Evolutionary conservation across 129 eudicot species (phyloP), one percentile per base, ranked within the genome.

Genomic region (Glebionis coronaria): DNA sequence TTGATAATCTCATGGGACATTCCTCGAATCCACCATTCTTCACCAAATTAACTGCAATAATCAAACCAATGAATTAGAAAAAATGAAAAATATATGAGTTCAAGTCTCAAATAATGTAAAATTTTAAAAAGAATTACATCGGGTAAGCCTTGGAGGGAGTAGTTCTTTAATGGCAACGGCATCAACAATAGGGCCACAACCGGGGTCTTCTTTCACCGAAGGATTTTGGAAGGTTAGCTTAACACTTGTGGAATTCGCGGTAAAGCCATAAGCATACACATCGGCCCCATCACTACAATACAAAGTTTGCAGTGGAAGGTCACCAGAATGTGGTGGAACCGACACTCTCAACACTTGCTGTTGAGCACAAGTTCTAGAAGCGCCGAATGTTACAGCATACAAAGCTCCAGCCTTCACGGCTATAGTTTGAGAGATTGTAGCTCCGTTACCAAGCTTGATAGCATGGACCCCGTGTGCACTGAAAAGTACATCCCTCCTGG

Each of bases 291-390:
- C 73, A 60, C 87, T 80, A 28, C 96, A 82, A 55, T 91, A 91
- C 53, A 88, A 63, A 12, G 98, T 91, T 70, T 88, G 96, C 46
- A 91, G 61, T 1, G 98, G 98, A 52, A 91, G 81, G 74, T 91
- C 96, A 1, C 94, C 96, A 0, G 83, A 14, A 29, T 79, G 89
- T 15, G 87, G 80, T 2, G 83, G 84, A 25, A 88, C 95, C 0
- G 85, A 79, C 50, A 91, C 85, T 68, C 91, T 78, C 74, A 91
- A 62, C 51, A 88, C 82, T 81, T 91, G 91, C 2, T 91, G 79
- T 60, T 91, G 98, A 12, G 96, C 98, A 84, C 98, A 91, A 27
- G 98, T 91, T 74, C 98, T 83, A 0, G 98, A 85, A 14, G 96
- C 98, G 19, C 88, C 88, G 19, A 91, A 88, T 27, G 96, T 88